Evolutionary conservation across 2,329 filamentous ascomycete genomes (phyloP).

Genomic region (Hymenoscyphus occultus): DNA sequence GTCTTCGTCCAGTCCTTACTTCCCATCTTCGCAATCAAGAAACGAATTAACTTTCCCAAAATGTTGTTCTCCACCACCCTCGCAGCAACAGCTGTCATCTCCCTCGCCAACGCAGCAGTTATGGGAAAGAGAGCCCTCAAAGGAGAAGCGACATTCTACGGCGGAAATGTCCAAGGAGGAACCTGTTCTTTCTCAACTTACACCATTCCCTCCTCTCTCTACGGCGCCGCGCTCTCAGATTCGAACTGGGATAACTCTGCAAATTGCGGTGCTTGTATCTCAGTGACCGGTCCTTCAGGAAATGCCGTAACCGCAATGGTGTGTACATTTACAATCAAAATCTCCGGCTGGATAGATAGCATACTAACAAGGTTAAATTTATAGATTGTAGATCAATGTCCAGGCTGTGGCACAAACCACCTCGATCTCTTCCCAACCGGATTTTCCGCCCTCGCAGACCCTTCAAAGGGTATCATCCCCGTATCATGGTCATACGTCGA

Average conservation of each 20-base stretch:
- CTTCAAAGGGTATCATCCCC: slow-evolving; percentile 46
- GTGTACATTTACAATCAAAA: slow-evolving; percentile 24
- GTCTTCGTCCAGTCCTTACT: slow-evolving; percentile 30
- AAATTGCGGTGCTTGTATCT: slow-evolving; percentile 60
- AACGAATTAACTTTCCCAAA: slow-evolving; percentile 11
- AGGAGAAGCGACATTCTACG: slow-evolving; percentile 51
- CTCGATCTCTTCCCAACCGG: slow-evolving; percentile 54
- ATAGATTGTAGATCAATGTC: slow-evolving; percentile 56
- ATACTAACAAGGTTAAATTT: slow-evolving; percentile 7
- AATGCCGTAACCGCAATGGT: slow-evolving; percentile 64
- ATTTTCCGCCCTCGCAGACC: slow-evolving; percentile 46
- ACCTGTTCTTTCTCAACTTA: slow-evolving; percentile 63
- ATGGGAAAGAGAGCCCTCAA: slow-evolving; percentile 29
- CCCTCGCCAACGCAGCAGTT: slow-evolving; percentile 31
- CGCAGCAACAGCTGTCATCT: slow-evolving; percentile 23
- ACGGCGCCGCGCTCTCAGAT: slow-evolving; percentile 60
- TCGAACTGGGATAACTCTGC: slow-evolving; percentile 53
- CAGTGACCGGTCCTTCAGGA: slow-evolving; percentile 55
- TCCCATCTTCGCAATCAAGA: slow-evolving; percentile 14
- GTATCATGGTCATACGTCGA: slow-evolving; percentile 49
- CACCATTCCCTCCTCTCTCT: slow-evolving; percentile 56
- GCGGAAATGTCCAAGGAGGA: slow-evolving; percentile 56
- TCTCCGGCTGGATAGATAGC: no score
- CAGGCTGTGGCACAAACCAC: slow-evolving; percentile 51
- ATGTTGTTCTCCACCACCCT: slow-evolving; percentile 30